Evolutionary conservation across 2,329 filamentous ascomycete genomes (phyloP).

Genomic region (Xylaria sp.): DNA sequence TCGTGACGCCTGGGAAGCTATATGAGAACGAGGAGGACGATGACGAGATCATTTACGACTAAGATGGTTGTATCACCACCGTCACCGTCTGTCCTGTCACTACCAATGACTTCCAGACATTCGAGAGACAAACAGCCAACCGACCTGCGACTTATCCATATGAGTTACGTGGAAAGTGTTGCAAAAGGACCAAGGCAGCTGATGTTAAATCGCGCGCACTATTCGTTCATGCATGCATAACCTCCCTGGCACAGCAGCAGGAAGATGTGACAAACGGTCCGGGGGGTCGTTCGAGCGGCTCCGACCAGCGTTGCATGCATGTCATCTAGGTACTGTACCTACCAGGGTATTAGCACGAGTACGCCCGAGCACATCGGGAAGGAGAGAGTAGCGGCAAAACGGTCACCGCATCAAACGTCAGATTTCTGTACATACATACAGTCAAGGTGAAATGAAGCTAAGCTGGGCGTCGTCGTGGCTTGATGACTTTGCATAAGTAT

Average conservation of each 20-base stretch:
- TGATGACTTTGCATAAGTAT: conserved; percentile 23
- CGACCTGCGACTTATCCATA: neutral
- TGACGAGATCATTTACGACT: conserved; percentile 49
- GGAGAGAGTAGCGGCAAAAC: neutral
- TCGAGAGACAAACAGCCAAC: neutral
- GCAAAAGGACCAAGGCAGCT: conserved; percentile 1
- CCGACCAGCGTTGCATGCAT: neutral
- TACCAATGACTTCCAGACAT: neutral
- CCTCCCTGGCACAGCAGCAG: neutral
- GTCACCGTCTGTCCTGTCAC: conserved; percentile 18
- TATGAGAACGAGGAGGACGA: conserved; percentile 52
- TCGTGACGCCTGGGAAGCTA: conserved; percentile 48
- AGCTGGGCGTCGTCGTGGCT: conserved; percentile 19
- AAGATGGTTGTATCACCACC: neutral
- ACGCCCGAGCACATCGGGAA: neutral
- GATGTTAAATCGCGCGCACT: conserved; percentile 3
- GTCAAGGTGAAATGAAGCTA: neutral
- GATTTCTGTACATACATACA: neutral
- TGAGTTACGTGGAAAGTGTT: too few relatives aligned
- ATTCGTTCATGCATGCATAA: conserved; percentile 1
- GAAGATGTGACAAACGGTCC: conserved; percentile 1
- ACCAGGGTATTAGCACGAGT: neutral
- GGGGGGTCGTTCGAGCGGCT: neutral
- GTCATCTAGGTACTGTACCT: neutral
- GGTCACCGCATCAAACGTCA: neutral